phyloP scores from a whole-genome alignment of 495 filamentous ascomycete genomes.

The Cercophora scortea region DNA sequence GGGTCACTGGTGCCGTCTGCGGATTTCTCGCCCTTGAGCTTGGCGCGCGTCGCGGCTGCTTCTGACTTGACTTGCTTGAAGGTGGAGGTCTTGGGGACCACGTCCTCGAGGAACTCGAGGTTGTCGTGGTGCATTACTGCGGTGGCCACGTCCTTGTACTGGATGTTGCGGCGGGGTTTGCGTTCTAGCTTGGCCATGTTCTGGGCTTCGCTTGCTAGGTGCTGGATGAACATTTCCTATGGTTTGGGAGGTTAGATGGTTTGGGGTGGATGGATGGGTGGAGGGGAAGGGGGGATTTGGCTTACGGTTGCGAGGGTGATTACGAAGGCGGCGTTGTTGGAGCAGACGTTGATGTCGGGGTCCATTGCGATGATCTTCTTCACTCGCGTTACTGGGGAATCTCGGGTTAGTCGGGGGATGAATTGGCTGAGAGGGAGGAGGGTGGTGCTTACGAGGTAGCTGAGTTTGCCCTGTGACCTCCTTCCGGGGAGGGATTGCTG shows the following conservation, averaged over 20 bases:
- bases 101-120: conserved; percentile 88
- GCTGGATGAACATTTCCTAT: conserved; percentile 93
- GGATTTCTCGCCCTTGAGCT: conserved; percentile 25
- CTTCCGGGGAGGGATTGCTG: conserved; percentile 66
- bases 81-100: conserved; percentile 76
- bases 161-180: conserved; percentile 87
- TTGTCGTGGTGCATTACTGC: conserved; percentile 86
- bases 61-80: conserved; percentile 69
- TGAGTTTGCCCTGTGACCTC: conserved; percentile 79
- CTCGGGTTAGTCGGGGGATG: conserved; percentile 1
- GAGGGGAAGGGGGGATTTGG: background rate
- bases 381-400: conserved; percentile 68
- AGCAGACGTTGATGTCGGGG: conserved; percentile 74
- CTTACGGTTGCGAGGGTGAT: conserved; percentile 82
- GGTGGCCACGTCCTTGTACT: conserved; percentile 90
- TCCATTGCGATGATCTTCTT: conserved; percentile 90
- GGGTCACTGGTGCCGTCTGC: background rate
- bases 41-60: conserved; percentile 31
- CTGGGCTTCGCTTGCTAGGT: conserved; percentile 76
- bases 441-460: conserved; percentile 63
- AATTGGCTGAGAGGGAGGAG: background rate
- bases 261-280: background rate
- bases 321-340: conserved; percentile 90
- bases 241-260: background rate
- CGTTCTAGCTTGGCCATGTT: conserved; percentile 83